Base-by-base conservation (phyloP, 2,329 filamentous ascomycete genomes). In the Fusarium sp. region DNA sequence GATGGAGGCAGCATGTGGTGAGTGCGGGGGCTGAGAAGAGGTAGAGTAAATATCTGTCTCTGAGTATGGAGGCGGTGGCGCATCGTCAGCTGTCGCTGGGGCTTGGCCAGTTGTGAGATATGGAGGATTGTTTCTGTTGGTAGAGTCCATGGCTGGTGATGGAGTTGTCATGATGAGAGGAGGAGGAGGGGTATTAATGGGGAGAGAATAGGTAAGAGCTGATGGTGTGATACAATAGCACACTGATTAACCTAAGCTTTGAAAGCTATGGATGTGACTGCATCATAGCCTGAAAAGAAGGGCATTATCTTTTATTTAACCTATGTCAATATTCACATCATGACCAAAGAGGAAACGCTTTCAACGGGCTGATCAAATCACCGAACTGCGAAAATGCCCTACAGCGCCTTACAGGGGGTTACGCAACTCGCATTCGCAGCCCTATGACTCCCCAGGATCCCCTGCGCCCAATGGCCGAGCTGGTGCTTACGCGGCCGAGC, bases 41-140 rank as follows among this genome's bases (percentile, higher is more conserved):
- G 85, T 81, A 18, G 86, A 88, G 79, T 85, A 87, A 41, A 87
- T 84, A 76, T 90, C 88, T 20, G 86, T 89, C 77, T 88, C 87
- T 42, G 85, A 85, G 73, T 90, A 90, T 10, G 88, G 88, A 8
- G 87, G 88, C 25, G 87, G 86, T 25, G 87, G 86, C 12, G 79
- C 76, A 65, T 86, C 82, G 61, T 83, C 79, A 15, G 38, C 38
- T 18, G 22, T 33, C 35, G 38, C 18, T 44, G 38, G 25, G 31
- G 38, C 31, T 20, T 53, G 66, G 20, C 62, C 68, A 60, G 74
- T 60, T 58, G 54, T 66, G 44, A 72, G 71, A n/a, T 62, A 62
- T 18, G 35, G 36, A 45, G 18, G 22, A 27, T 39, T 53, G 18
- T 62, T 72, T 65, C 63, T 66, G 35, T 49, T 54, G 57, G 45